Conservation (phyloP, 176 grass and related monocot species). For the Thalia dealbata region DNA sequence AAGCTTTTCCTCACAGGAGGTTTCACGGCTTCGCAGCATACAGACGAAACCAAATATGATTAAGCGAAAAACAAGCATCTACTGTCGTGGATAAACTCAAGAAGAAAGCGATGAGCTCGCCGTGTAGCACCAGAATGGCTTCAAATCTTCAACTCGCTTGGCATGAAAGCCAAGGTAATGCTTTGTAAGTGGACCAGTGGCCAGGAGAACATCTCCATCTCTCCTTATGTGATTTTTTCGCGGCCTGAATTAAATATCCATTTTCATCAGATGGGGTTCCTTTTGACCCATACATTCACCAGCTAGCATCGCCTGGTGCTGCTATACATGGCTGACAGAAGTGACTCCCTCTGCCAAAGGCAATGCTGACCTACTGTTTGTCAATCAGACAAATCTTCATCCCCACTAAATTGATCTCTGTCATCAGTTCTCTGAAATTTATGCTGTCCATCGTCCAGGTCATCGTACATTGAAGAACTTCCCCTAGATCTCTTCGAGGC, state of each 20-base stretch:
- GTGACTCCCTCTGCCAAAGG: neutral
- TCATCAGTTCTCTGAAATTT: slow-evolving; percentile 3
- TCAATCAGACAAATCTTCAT: slow-evolving; percentile 2
- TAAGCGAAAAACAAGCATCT: neutral
- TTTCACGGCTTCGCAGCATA: neutral
- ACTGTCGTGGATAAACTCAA: neutral
- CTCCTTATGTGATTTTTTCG: neutral
- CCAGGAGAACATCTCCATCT: neutral
- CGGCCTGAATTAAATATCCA: neutral
- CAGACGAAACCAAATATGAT: neutral
- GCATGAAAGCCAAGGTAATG: neutral
- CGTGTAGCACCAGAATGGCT: neutral
- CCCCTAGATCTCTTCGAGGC: neutral
- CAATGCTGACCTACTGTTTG: neutral
- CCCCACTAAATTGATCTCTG: neutral
- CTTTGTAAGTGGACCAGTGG: neutral
- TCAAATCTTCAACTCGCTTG: neutral
- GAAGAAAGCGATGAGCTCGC: neutral
- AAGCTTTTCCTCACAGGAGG: neutral
- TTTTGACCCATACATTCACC: neutral
- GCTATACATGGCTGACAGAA: neutral
- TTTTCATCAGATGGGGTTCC: neutral
- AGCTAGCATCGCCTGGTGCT: neutral
- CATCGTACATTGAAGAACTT: neutral
- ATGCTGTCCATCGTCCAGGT: neutral